Percentiles rank a stretch among this genome's conserved stretches.
These are phyloP conservation scores for Ilyonectria mors-panacis DNA, from an alignment of 2,329 filamentous ascomycete genomes.

Conservation along the genomic window DNA sequence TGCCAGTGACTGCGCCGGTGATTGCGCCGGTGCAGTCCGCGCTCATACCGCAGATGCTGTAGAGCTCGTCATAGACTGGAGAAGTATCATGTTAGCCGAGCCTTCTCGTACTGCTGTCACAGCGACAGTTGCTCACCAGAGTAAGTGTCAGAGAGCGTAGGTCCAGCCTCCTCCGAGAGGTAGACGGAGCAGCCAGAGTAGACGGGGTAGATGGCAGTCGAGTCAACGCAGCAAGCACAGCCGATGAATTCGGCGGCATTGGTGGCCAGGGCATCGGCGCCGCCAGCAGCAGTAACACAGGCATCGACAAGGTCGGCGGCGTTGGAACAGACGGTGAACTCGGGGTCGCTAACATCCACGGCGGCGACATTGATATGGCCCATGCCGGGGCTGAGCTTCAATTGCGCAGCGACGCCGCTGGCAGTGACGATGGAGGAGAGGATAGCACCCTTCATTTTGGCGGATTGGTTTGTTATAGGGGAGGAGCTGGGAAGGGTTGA, in stretches of 20 bases:
- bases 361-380: slow-evolving; percentile 40
- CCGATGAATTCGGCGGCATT: slow-evolving; percentile 39
- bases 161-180: slow-evolving; percentile 42
- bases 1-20: neutral
- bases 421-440: slow-evolving; percentile 41
- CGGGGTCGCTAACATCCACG: slow-evolving; percentile 43
- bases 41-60: slow-evolving; percentile 40
- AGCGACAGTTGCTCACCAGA: slow-evolving; percentile 38
- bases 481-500: neutral
- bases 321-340: slow-evolving; percentile 44
- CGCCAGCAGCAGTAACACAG: slow-evolving; percentile 46
- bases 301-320: slow-evolving; percentile 38
- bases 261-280: slow-evolving; percentile 39
- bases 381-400: slow-evolving; percentile 39
- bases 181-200: slow-evolving; percentile 51
- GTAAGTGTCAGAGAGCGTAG: slow-evolving; percentile 40
- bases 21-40: slow-evolving; percentile 26
- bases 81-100: slow-evolving; percentile 25
- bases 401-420: slow-evolving; percentile 47
- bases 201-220: slow-evolving; percentile 40
- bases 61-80: slow-evolving; percentile 48
- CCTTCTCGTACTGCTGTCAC: neutral
- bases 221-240: slow-evolving; percentile 50
- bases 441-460: slow-evolving; percentile 44
- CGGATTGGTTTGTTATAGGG: slow-evolving; percentile 10